phyloP scores from a whole-genome alignment of 169 alveolate genomes.

The Eimeria falciformis region DNA sequence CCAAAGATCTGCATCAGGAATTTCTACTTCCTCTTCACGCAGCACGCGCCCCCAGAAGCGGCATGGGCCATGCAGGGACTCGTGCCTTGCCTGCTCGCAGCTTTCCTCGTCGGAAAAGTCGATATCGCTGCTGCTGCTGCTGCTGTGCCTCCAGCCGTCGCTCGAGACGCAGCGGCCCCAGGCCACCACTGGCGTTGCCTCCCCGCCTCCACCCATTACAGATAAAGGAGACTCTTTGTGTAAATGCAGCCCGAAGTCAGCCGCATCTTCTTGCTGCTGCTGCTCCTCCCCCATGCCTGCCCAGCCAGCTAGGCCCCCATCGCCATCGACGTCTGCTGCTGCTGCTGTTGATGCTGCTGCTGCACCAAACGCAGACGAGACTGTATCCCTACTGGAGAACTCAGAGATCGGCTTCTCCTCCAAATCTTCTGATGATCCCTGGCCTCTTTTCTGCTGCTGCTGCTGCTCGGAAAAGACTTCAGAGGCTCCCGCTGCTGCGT shows the following conservation, averaged over 20 bases:
- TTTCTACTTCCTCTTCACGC: slow-evolving; percentile 3
- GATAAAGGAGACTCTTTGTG: neutral
- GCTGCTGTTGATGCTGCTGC: slow-evolving; percentile 1
- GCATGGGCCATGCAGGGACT: neutral
- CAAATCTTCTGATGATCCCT: too few relatives aligned
- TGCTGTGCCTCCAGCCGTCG: slow-evolving; percentile 29
- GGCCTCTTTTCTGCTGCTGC: too few relatives aligned
- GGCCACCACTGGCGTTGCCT: slow-evolving; percentile 28
- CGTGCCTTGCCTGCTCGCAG: neutral
- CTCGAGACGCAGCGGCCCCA: slow-evolving; percentile 48
- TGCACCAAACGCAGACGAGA: neutral
- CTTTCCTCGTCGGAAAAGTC: slow-evolving; percentile 16
- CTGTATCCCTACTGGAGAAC: neutral
- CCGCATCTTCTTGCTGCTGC: slow-evolving; percentile 8
- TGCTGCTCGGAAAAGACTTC: too few relatives aligned
- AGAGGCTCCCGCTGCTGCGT: too few relatives aligned
- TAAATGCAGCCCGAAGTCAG: neutral
- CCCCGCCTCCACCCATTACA: neutral
- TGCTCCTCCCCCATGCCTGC: neutral
- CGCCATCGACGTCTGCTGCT: neutral
- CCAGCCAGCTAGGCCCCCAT: neutral
- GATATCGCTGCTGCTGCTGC: slow-evolving; percentile 28
- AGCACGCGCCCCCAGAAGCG: neutral
- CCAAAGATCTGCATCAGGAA: slow-evolving; percentile 21
- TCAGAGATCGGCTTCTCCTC: too few relatives aligned